Percentiles rank a stretch among this genome's conserved stretches.
phyloP scores from a whole-genome alignment of 352 stramenopile genomes.

The Pythium diclinum region DNA sequence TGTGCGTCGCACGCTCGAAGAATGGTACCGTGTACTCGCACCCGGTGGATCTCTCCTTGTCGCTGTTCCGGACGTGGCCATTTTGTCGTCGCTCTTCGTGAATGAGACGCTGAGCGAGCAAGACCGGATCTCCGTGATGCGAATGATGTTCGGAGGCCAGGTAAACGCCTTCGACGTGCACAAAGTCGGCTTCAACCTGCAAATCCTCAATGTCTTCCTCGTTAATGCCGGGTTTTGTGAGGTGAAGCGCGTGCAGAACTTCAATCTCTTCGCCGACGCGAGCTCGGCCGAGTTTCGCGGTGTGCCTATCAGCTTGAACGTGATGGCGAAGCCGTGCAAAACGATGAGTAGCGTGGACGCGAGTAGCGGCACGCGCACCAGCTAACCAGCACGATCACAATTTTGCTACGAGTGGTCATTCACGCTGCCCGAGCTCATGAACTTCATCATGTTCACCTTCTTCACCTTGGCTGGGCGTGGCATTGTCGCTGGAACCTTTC shows the following conservation, averaged over 20 bases:
- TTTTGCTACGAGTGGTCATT: background rate
- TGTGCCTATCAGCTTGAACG: conserved; percentile 63
- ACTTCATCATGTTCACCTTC: conserved; percentile 82
- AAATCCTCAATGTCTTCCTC: conserved; percentile 48
- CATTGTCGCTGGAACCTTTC: conserved; percentile 2
- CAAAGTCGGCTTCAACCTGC: conserved; percentile 68
- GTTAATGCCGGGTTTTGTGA: conserved; percentile 53
- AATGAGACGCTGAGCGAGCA: conserved; percentile 49
- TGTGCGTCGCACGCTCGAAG: conserved; percentile 46
- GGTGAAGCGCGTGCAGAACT: conserved; percentile 41
- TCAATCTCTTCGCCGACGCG: conserved; percentile 58
- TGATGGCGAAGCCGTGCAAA: conserved; percentile 43
- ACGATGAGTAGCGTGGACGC: background rate
- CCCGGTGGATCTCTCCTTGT: conserved; percentile 56
- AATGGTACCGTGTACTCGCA: conserved; percentile 70
- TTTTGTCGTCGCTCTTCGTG: conserved; percentile 56
- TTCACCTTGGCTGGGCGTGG: conserved; percentile 37
- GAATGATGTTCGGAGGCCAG: conserved; percentile 73
- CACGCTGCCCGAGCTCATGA: conserved; percentile 45
- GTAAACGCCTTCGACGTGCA: conserved; percentile 67
- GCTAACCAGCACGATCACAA: background rate
- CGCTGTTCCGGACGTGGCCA: conserved; percentile 61
- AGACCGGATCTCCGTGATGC: conserved; percentile 64
- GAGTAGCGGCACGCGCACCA: background rate
- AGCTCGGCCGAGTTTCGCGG: conserved; percentile 40